These are phyloP conservation scores for Naganishia albida DNA, from an alignment of 1,284 basidiomycete genomes.

Conservation along the genomic window DNA sequence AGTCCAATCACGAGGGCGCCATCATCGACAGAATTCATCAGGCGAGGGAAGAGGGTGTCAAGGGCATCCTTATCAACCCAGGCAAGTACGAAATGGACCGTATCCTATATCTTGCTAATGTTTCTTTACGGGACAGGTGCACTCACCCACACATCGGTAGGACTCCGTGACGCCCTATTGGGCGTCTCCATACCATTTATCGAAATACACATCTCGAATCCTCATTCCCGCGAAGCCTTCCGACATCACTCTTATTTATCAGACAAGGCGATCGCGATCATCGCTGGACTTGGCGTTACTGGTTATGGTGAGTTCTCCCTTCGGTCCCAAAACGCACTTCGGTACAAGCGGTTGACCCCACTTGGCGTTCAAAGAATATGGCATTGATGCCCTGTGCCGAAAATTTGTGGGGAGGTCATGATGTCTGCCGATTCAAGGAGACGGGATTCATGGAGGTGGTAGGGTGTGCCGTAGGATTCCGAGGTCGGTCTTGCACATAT, in stretches of 20 bases:
- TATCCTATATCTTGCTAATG: too few relatives aligned
- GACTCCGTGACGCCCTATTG: constrained; percentile 47
- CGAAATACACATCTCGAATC: constrained; percentile 52
- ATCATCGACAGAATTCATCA: constrained; percentile 50
- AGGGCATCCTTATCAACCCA: constrained; percentile 49
- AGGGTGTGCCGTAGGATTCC: too few relatives aligned
- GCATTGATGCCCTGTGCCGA: constrained; percentile 14
- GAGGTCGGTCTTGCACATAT: too few relatives aligned
- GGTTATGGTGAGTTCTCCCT: constrained; percentile 32
- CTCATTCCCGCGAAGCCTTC: constrained; percentile 50
- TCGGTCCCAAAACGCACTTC: background rate
- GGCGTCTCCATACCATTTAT: constrained; percentile 48
- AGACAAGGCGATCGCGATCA: constrained; percentile 46
- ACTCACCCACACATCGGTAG: constrained; percentile 49
- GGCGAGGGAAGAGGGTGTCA: constrained; percentile 40
- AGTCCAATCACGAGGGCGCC: constrained; percentile 51
- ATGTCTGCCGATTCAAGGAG: background rate
- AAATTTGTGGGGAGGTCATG: background rate
- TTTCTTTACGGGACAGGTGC: constrained; percentile 33
- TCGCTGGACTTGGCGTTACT: constrained; percentile 41
- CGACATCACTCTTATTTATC: constrained; percentile 50
- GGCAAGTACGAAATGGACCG: constrained; percentile 28
- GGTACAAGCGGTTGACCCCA: background rate
- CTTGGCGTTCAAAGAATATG: constrained; percentile 7
- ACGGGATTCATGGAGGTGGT: too few relatives aligned